These are phyloP conservation scores for Endoconidiophora laricicola DNA, from an alignment of 2,329 filamentous ascomycete genomes.

Conservation along the genomic window DNA sequence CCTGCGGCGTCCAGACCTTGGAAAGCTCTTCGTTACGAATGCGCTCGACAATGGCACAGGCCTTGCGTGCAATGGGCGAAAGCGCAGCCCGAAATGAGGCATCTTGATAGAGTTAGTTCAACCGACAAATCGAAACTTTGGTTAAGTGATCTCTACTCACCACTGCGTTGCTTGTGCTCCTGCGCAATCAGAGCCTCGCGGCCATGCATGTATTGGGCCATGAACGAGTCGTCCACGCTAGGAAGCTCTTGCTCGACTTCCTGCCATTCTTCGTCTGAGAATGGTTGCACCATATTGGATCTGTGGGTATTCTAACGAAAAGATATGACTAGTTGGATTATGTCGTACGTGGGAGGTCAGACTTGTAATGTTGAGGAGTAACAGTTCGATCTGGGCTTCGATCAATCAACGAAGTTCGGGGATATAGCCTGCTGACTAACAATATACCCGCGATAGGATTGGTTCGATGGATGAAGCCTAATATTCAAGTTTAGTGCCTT, in stretches of 20 bases:
- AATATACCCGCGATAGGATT: too few relatives aligned
- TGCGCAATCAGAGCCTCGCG: slow-evolving; percentile 60
- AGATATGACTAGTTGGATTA: neutral
- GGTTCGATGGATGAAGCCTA: too few relatives aligned
- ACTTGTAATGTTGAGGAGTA: neutral
- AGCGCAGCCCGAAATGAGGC: slow-evolving; percentile 53
- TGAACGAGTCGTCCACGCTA: slow-evolving; percentile 49
- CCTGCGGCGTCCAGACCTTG: slow-evolving; percentile 58
- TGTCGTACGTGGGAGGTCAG: neutral
- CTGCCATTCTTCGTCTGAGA: slow-evolving; percentile 41
- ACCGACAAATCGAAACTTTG: neutral
- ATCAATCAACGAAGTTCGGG: neutral
- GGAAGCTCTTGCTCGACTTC: slow-evolving; percentile 41
- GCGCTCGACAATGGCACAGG: slow-evolving; percentile 61
- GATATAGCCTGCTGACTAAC: too few relatives aligned
- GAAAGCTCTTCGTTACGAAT: slow-evolving; percentile 65
- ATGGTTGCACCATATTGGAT: slow-evolving; percentile 20
- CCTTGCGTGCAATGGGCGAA: slow-evolving; percentile 61
- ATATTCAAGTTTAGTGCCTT: too few relatives aligned
- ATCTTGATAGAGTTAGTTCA: slow-evolving; percentile 29
- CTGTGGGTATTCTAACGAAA: neutral
- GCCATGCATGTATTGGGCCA: slow-evolving; percentile 66
- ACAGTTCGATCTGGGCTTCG: neutral
- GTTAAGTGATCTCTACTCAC: slow-evolving; percentile 4
- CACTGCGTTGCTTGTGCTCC: slow-evolving; percentile 64